Base-by-base conservation (phyloP, 306 rosid genomes). In the Cucurbita ficifolia region DNA sequence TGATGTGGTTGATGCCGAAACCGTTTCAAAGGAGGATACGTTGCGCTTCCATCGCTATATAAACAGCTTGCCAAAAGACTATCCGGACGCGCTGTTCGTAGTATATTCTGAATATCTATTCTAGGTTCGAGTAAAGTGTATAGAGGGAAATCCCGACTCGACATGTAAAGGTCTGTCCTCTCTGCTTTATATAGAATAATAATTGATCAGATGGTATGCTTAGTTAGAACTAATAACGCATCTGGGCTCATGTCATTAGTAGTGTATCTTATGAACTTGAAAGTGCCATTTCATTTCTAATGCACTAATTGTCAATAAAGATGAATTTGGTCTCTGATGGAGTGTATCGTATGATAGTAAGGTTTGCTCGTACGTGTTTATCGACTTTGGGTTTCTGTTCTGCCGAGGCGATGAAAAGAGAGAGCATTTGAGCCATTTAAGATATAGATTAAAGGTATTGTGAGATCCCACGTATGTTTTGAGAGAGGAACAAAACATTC, bases 81-180 rank as follows among this genome's bases (percentile, higher is more conserved):
- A 84, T 72, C 97, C 99, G 0, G 99, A 94, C 72, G 90, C 97
- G 70, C 99, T 89, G 72, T 94, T 94, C 82, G 67, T 89, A 80
- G 84, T 91, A 79, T 94, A 94, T 75, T 94, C 87, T 59, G 99
- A 94, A 76, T 94, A 94, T 78, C 77, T 87, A 33, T 84, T 94
- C 78, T 94, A 86, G 80, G 72, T 64, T 57, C 42, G 77, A 74
- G 75, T 33, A 78, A 68, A 74, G 78, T 93, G 97, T 94, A 94
- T 92, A 89, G 85, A 80, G 77, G 84, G 81, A 58, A 78, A 74
- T 82, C 86, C 81, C 50, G 74, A 78, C 85, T 75, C 73, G 78
- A 87, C 87, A 69, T 87, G 92, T 94, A 89, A 75, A 89, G 92
- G 87, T 80, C 74, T 53, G 69, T 72, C 75, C 56, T 55, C 75